Base-by-base conservation (phyloP, 306 rosid genomes). In the Arachis stenosperma region DNA sequence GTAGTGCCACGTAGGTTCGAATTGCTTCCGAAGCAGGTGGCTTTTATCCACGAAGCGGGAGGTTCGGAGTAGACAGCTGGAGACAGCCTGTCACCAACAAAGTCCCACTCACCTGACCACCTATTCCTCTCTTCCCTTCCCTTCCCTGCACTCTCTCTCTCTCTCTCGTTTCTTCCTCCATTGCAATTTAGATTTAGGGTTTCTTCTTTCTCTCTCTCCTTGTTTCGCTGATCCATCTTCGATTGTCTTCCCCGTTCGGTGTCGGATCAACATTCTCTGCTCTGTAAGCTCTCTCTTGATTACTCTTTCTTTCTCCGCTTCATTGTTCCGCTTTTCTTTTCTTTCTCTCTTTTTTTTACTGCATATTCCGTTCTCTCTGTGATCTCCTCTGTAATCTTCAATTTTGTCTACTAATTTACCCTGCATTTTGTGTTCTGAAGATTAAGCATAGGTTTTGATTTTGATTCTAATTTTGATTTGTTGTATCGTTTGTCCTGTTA, bases 21-120 rank as follows among this genome's bases (percentile, higher is more conserved):
- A 14, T 6, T 6, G 1, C 9, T 40, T 61, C 87, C 84, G 88
- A 75, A 77, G 89, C 87, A 81, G 74, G 42, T 46, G 55, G 55
- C 39, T 67, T 67, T 30, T 67, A 75, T 70, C 36, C 51, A 79
- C 96, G 85, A 85, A 84, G 36, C 96, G 42, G 13, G 13, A 81
- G 96, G 86, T 78, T 88, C 82, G 86, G 92, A 67, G 5, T 78
- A 78, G 81, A 87, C 97, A 91, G 94, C 98, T 93, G 98, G 97
- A 86, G 90, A 93, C 97, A 93, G 97, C 66, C 96, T 93, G 98
- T 93, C 86, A 85, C 86, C 98, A 93, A 93, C 97, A 85, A 93
- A 91, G 97, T 94, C 90, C 96, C 98, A 94, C 98, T 94, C 95
- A 89, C 90, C 83, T 59, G 29, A 13, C 29, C 22, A 13, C 65